Evolutionary conservation across 2,329 filamentous ascomycete species (phyloP).

Genomic region (Fusarium hostae): DNA sequence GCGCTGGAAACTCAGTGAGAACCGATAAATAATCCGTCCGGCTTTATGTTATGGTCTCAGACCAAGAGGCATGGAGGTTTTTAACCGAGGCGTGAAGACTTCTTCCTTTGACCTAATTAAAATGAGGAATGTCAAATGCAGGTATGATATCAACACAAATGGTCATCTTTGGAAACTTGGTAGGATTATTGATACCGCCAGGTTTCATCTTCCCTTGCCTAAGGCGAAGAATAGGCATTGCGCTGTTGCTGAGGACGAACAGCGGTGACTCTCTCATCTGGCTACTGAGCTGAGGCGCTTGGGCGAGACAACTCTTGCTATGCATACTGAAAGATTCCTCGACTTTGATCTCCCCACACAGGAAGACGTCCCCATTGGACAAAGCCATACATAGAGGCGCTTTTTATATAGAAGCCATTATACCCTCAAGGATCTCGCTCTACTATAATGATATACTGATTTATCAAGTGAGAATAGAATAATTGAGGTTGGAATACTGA

Average conservation of each 20-base stretch:
- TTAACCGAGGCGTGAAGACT: fast-evolving
- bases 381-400: no score
- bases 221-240: neutral
- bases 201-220: neutral
- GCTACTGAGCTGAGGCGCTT: no score
- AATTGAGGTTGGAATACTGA: no score
- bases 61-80: fast-evolving
- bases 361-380: neutral
- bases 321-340: neutral
- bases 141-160: neutral
- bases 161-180: neutral
- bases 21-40: no score
- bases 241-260: neutral
- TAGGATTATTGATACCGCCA: neutral
- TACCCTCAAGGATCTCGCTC: no score
- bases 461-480: no score
- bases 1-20: no score
- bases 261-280: neutral
- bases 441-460: no score
- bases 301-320: neutral
- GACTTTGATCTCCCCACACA: neutral
- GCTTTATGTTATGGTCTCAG: no score
- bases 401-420: neutral
- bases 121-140: no score
- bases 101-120: no score